Base-by-base conservation (phyloP, 257 asterid genomes). In the Ehretia macrophylla region DNA sequence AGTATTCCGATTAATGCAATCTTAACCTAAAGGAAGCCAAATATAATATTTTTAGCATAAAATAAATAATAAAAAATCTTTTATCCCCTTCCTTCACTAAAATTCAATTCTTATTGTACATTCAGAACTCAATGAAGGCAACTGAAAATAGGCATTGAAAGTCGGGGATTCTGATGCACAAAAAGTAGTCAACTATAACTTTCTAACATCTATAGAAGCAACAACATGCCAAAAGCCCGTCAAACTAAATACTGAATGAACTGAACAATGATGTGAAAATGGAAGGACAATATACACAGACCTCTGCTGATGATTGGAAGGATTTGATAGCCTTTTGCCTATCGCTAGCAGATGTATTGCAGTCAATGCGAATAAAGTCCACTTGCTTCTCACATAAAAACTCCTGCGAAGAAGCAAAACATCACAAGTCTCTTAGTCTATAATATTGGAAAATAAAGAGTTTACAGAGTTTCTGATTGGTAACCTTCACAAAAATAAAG, bases 1-100 rank as follows among this genome's bases (percentile, higher is more conserved):
- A 90, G 87, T 66, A 92, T 88, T 73, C 99, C 99, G 59, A 88
- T 77, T 64, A 92, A 64, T 11, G 99, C 99, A 67, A 88, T 81
- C 84, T 81, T 92, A 59, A 88, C 94, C 99, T 92, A 79, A 39
- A 51, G 65, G 39, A 65, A 55, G 16, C 49, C 44, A 49, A 67
- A 58, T 49, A 55, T 55, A 14, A 55, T 59, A 40, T 18, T 47
- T 42, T 49, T 44, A 14, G 17, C 22, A 50, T 45, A 19, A 50
- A 40, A 32, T 8, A 46, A 19, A n/a, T 35, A 32, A 9, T 0
- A 22, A n/a, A 45, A 19, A 21, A 39, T 38, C n/a, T 21, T 51
- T 19, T 1, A 10, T 11, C 4, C 56, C 18, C 35, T 51, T 0
- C 1, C 18, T 47, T 8, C 8, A 19, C 4, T 45, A 47, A 19